Percentiles rank a stretch among this genome's conserved stretches.
These are phyloP conservation scores for Phytophthora fragariaefolia DNA, from an alignment of 352 stramenopile genomes.

Conservation along the genomic window DNA sequence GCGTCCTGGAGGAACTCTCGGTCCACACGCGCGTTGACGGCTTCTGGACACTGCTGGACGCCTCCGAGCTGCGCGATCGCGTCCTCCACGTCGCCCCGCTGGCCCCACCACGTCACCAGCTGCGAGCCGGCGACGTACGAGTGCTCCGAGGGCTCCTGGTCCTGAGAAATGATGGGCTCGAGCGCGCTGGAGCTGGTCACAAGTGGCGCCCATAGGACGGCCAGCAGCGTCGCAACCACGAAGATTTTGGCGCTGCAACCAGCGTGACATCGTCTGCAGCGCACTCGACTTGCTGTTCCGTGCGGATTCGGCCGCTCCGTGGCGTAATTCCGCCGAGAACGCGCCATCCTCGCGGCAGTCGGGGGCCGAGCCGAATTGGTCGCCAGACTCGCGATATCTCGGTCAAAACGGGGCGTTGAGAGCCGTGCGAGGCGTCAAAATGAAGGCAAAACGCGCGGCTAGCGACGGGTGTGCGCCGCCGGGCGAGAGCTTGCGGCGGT, in stretches of 20 bases:
- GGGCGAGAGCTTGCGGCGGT: conserved; percentile 2
- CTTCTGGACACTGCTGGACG: conserved; percentile 38
- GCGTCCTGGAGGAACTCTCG: conserved; percentile 28
- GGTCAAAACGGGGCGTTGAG: conserved; percentile 10
- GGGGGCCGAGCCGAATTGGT: not conserved
- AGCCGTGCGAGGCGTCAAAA: not conserved
- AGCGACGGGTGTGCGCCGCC: not conserved
- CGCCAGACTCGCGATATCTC: conserved; percentile 21
- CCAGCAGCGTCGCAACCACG: conserved; percentile 18
- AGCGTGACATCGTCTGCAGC: conserved; percentile 1
- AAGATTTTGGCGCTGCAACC: conserved; percentile 11
- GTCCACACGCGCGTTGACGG: conserved; percentile 34
- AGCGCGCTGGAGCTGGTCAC: not conserved
- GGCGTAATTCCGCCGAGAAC: conserved; percentile 12
- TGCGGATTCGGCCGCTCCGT: not conserved
- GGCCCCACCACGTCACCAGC: conserved; percentile 22
- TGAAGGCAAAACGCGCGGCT: conserved; percentile 2
- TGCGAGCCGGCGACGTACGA: conserved; percentile 28
- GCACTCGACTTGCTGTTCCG: conserved; percentile 2
- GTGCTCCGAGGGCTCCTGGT: not conserved
- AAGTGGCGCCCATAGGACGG: not conserved
- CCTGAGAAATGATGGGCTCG: conserved; percentile 22
- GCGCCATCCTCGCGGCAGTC: conserved; percentile 15
- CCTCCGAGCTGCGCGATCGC: conserved; percentile 26
- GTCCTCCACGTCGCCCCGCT: conserved; percentile 21